phyloP scores from a whole-genome alignment of 257 asterid species.

The Orobanche coerulescens region DNA sequence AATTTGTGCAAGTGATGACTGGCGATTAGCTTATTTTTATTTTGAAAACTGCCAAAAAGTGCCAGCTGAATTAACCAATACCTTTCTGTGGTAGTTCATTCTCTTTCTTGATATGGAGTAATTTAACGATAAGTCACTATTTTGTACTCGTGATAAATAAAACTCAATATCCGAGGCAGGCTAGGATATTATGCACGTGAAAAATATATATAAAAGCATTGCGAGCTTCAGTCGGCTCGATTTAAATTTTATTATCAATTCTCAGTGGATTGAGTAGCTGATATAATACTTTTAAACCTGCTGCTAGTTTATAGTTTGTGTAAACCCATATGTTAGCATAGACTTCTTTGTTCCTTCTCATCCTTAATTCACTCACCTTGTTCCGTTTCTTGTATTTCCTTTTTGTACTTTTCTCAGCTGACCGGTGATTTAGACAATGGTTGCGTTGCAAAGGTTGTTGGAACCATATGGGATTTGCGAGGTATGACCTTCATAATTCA shows the following conservation, averaged over 20 bases:
- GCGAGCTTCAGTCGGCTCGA: not conserved
- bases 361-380: not conserved
- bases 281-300: not conserved
- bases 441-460: conserved; percentile 84
- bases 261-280: not conserved
- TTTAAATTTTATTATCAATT: not conserved
- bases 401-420: conserved; percentile 41
- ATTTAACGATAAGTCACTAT: not conserved
- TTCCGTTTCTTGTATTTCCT: not conserved
- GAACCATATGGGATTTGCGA: conserved; percentile 97
- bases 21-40: not conserved
- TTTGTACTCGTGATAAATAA: not conserved
- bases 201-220: not conserved
- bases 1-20: not conserved
- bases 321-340: not conserved
- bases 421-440: conserved; percentile 93
- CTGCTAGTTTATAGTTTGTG: not conserved
- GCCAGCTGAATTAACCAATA: not conserved
- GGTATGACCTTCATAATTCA: conserved; percentile 34
- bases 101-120: not conserved
- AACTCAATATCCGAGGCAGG: not conserved
- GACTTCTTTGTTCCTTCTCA: not conserved
- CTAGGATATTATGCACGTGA: not conserved
- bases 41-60: not conserved
- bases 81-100: not conserved